A percentile compares a stretch with the other conserved stretches of the same genome.
Evolutionary conservation across 768 basidiomycete genomes (phyloP).

Genomic region (Tephrocybe sp.): DNA sequence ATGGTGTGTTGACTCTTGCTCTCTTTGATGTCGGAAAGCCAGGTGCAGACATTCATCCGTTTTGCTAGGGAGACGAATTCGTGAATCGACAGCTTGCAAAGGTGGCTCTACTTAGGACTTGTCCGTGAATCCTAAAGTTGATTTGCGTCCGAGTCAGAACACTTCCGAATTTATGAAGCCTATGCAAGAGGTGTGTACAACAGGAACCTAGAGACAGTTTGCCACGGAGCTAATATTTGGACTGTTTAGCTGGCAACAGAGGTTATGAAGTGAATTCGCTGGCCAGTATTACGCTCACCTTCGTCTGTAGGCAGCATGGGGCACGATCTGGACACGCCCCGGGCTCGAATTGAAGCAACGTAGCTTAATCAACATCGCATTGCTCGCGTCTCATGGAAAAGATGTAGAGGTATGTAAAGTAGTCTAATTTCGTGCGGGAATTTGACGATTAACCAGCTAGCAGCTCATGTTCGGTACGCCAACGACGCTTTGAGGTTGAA

Average conservation of each 20-base stretch:
- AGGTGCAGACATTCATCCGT: background rate
- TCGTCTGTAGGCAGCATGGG: constrained; percentile 36
- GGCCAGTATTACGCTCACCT: too few species aligned
- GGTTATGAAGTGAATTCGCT: constrained; percentile 16
- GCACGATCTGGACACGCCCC: constrained; percentile 45
- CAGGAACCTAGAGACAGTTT: background rate
- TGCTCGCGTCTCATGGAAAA: constrained; percentile 41
- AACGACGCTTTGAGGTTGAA: background rate
- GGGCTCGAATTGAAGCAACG: constrained; percentile 44
- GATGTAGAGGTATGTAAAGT: constrained; percentile 34
- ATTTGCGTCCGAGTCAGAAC: constrained; percentile 7
- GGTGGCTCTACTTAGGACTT: constrained; percentile 14
- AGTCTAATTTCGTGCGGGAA: too few species aligned
- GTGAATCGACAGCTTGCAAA: constrained; percentile 38
- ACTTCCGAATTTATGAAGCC: constrained; percentile 43
- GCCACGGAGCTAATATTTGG: background rate
- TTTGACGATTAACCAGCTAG: constrained; percentile 24
- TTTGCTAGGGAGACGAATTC: constrained; percentile 37
- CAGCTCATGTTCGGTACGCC: constrained; percentile 32
- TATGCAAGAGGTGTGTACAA: constrained; percentile 35
- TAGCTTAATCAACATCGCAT: constrained; percentile 41
- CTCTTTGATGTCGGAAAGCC: background rate
- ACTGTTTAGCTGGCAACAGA: constrained; percentile 32
- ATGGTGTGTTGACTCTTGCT: constrained; percentile 27
- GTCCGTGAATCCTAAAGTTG: background rate